Base-by-base conservation (phyloP, 2,329 filamentous ascomycete species). In the Massarina eburnea region DNA sequence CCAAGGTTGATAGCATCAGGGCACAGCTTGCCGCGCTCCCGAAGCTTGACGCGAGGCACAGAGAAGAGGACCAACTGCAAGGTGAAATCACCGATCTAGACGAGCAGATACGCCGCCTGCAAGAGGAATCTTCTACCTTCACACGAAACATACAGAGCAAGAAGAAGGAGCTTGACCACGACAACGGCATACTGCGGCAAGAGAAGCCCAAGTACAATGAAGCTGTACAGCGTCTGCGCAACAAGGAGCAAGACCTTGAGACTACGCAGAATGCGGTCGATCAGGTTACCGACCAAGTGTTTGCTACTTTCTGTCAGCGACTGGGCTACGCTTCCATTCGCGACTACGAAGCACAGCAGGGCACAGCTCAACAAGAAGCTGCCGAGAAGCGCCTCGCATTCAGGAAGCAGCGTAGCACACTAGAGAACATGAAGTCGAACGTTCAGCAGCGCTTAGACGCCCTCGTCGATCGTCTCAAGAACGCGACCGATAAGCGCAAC, bases 291-390 rank as follows among this genome's bases (percentile, higher is more conserved):
- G 94, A 99, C 66, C 81, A 91, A 58, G 80, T 99, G 22, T 99
- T 96, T 69, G 79, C 79, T 18, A 78, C 79, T 32, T 99, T 99
- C 73, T 99, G 94, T 73, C 81, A 84, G 58, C 83, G 88, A 44
- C 82, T 96, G 17, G 90, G 91, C 1, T 97, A 96, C 67, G 79
- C 82, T 46, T 86, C 95, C 61, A 95, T 99, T 54, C 88, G 92
- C 47, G 88, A 90, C 46, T 99, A 97, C 62, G 91, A 97, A 67
- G 87, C 87, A 20, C 91, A 95, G 57, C 94, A 97, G 71, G 92
- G 94, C 39, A 91, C 88, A 33, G 76, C 95, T 39, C 91, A 97
- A 70, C 89, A 96, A 67, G 90, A 97, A 67, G 88, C 89, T 35
- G 85, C 86, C 1, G 85, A 94, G 70, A 91, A 91, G 75, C 89